These are phyloP conservation scores for Cladosporium sp. DNA, from an alignment of 2,329 filamentous ascomycete genomes.

Conservation along the genomic window DNA sequence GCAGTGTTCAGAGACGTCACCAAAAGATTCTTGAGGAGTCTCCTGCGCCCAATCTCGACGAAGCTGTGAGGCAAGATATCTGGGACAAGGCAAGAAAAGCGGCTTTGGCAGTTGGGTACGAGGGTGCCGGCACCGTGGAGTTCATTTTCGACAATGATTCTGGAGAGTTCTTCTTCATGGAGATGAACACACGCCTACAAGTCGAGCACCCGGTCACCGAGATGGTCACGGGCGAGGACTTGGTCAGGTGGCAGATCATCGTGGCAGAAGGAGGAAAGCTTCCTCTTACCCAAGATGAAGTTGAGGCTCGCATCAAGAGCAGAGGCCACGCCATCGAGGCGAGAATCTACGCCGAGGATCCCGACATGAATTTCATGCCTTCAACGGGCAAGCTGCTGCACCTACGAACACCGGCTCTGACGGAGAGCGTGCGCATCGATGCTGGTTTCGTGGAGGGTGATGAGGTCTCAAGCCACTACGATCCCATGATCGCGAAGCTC, in stretches of 20 bases:
- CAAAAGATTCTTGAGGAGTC: constrained; percentile 66
- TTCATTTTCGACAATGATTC: constrained; percentile 67
- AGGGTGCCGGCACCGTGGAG: constrained; percentile 64
- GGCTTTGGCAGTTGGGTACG: constrained; percentile 60
- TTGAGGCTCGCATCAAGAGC: constrained; percentile 65
- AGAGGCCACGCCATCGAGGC: constrained; percentile 91
- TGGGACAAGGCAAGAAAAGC: constrained; percentile 63
- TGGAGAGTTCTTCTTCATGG: constrained; percentile 66
- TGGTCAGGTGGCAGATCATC: constrained; percentile 94
- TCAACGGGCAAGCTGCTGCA: constrained; percentile 87
- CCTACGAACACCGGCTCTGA: constrained; percentile 66
- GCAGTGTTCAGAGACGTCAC: constrained; percentile 61
- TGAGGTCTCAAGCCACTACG: constrained; percentile 89
- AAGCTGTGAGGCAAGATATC: constrained; percentile 57
- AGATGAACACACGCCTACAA: constrained; percentile 78
- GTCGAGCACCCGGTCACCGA: constrained; percentile 96
- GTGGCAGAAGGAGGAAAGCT: constrained; percentile 70
- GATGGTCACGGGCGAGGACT: constrained; percentile 68
- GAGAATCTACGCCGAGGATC: constrained; percentile 94
- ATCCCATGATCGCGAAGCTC: constrained; percentile 98
- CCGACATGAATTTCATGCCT: constrained; percentile 85
- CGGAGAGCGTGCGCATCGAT: constrained; percentile 79
- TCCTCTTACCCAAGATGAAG: constrained; percentile 61
- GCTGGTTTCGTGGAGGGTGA: constrained; percentile 90
- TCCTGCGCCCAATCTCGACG: constrained; percentile 58